A percentile compares a stretch with the other conserved stretches of the same genome.
phyloP scores from a whole-genome alignment of 148 eudicot genomes.

The Amaranthus cruentus region DNA sequence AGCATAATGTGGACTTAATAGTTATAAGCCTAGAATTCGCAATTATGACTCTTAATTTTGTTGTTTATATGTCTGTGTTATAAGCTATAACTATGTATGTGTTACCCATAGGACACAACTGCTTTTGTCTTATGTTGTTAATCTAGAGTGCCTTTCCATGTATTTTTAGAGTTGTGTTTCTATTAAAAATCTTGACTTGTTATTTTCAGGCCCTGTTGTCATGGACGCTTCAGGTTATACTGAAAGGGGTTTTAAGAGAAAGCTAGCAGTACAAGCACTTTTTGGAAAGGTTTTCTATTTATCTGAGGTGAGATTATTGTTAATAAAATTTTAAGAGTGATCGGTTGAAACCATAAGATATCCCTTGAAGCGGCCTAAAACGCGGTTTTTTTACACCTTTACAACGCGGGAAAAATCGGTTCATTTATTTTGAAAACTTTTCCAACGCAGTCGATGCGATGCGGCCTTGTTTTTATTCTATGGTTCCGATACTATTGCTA shows the following conservation, averaged over 20 bases:
- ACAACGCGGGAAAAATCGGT: no score
- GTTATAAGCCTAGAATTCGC: not conserved
- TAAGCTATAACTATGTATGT: not conserved
- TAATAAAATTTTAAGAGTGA: not conserved
- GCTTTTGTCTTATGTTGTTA: not conserved
- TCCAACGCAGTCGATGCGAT: no score
- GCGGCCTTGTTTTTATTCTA: no score
- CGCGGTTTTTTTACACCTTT: no score
- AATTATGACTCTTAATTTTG: not conserved
- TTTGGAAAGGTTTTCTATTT: constrained; percentile 86
- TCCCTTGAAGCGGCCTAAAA: no score
- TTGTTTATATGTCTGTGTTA: not conserved
- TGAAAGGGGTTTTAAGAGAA: constrained; percentile 86
- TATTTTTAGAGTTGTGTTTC: not conserved
- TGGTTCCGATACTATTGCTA: not conserved
- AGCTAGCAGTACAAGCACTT: constrained; percentile 91
- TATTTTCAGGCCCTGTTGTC: constrained; percentile 83
- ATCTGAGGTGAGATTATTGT: constrained; percentile 63
- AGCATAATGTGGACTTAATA: no score
- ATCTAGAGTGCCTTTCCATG: not conserved
- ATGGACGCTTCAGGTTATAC: constrained; percentile 98
- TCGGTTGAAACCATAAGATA: no score
- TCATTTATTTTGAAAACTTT: no score
- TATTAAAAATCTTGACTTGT: constrained; percentile 17
- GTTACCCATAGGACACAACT: not conserved